phyloP scores from a whole-genome alignment of 2,329 filamentous ascomycete species.

The Ophiobolus disseminans region DNA sequence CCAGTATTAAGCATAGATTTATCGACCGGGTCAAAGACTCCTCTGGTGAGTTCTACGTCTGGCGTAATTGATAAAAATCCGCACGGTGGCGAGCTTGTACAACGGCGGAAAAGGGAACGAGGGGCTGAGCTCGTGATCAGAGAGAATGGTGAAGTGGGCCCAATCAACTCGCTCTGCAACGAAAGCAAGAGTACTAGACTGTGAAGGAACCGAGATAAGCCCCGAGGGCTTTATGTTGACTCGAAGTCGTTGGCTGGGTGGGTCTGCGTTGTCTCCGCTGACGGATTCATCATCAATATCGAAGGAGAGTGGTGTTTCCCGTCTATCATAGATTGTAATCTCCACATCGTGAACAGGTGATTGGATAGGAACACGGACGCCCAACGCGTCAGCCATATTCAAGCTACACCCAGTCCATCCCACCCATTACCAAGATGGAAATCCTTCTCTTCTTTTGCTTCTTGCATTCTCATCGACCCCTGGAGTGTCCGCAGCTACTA shows the following conservation, averaged over 20 bases:
- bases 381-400: not conserved
- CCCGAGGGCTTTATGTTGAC: not conserved
- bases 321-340: not conserved
- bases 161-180: not conserved
- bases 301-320: not conserved
- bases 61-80: not conserved
- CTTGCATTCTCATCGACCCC: too few species aligned
- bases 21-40: not conserved
- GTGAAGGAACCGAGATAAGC: not conserved
- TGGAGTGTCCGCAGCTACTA: too few species aligned
- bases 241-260: not conserved
- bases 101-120: not conserved
- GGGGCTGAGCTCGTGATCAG: not conserved
- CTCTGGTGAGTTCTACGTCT: not conserved
- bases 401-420: not conserved
- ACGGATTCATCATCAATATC: not conserved
- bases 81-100: not conserved
- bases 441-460: not conserved
- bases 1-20: not conserved
- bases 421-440: not conserved
- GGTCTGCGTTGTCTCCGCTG: not conserved
- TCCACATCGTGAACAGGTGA: not conserved
- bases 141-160: not conserved
- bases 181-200: not conserved
- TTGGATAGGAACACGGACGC: not conserved